A percentile compares a stretch with the other conserved stretches of the same genome.
These are phyloP conservation scores for Gossypium gossypioides DNA, from an alignment of 441 rosid genomes.

Conservation along the genomic window DNA sequence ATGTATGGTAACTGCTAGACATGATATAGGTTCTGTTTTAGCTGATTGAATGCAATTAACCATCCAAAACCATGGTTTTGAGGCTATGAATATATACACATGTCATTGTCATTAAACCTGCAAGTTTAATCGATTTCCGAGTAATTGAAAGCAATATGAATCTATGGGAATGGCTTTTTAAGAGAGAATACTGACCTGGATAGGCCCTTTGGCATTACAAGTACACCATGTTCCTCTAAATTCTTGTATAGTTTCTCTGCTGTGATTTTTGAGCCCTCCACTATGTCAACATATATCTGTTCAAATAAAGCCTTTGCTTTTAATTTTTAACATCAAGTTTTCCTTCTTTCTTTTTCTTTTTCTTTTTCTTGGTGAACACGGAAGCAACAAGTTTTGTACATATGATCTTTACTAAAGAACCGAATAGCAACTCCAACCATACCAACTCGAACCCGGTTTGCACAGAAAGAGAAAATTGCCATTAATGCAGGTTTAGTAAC, in stretches of 20 bases:
- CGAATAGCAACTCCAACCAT: not conserved
- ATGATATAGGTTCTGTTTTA: too few relatives aligned
- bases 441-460: not conserved
- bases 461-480: not conserved
- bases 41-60: too few relatives aligned
- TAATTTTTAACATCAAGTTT: not conserved
- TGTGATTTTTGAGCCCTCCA: conserved; percentile 39
- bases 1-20: not conserved
- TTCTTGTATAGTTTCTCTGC: conserved; percentile 48
- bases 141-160: not conserved
- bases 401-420: not conserved
- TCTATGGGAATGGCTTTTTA: not conserved
- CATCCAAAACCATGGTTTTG: too few relatives aligned
- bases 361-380: not conserved
- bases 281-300: conserved; percentile 55
- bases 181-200: conserved; percentile 36
- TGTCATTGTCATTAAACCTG: not conserved
- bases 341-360: not conserved
- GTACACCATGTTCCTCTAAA: conserved; percentile 61
- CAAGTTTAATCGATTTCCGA: not conserved
- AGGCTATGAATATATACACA: too few relatives aligned
- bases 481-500: not conserved
- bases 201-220: conserved; percentile 44
- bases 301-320: not conserved
- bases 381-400: not conserved